Conservation (phyloP, 106 monocot species). For the Dactylorhiza incarnata region DNA sequence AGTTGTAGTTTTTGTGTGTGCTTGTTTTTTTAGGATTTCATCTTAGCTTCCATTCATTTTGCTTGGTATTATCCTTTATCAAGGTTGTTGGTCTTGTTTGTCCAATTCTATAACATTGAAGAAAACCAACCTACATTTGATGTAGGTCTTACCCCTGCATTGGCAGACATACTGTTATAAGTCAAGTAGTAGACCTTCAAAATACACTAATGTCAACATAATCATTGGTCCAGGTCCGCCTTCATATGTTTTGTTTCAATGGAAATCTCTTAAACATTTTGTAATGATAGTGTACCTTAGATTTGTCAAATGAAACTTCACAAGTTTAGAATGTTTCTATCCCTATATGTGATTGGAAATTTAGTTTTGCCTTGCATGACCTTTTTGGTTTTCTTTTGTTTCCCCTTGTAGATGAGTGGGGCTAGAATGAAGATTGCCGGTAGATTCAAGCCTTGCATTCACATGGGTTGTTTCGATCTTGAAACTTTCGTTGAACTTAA, state of each 20-base stretch:
- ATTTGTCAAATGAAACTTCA: neutral
- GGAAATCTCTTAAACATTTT: neutral
- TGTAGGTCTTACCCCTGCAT: no score
- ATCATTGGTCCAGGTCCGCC: no score
- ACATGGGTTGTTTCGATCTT: constrained; percentile 97
- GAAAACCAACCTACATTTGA: neutral
- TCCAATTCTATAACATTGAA: neutral
- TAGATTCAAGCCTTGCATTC: constrained; percentile 89
- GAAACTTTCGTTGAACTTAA: constrained; percentile 90
- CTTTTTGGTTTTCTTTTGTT: neutral
- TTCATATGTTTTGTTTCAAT: neutral
- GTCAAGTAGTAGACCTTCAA: no score
- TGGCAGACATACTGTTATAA: no score
- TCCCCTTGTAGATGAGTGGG: constrained; percentile 77
- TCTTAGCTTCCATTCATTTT: neutral
- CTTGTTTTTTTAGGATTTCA: neutral
- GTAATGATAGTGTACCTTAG: neutral
- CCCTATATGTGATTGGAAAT: constrained; percentile 1
- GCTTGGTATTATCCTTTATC: neutral
- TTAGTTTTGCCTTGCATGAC: neutral
- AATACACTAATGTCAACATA: no score
- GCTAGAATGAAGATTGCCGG: constrained; percentile 82
- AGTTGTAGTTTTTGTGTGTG: neutral
- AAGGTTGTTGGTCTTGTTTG: neutral
- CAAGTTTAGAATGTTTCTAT: neutral